These are phyloP conservation scores for Colletotrichum phormii DNA, from an alignment of 2,329 filamentous ascomycete genomes.

Conservation along the genomic window DNA sequence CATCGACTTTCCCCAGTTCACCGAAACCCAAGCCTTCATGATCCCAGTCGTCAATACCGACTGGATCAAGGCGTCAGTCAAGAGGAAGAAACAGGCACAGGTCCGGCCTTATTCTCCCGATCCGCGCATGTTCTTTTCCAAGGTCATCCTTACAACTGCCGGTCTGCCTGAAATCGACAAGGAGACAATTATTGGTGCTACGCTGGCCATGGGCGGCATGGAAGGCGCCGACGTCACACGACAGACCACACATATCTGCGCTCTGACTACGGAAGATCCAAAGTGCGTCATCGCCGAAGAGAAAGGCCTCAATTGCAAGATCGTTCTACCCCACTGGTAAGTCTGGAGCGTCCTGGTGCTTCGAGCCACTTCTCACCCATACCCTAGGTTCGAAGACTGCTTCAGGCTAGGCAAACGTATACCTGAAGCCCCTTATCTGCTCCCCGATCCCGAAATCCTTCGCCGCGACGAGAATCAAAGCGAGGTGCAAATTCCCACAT, in stretches of 20 bases:
- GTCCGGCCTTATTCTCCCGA: slow-evolving; percentile 91
- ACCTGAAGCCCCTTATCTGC: slow-evolving; percentile 84
- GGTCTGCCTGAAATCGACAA: slow-evolving; percentile 88
- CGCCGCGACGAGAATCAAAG: slow-evolving; percentile 67
- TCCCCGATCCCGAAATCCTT: slow-evolving; percentile 90
- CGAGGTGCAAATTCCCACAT: slow-evolving; percentile 66
- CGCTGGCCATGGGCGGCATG: slow-evolving; percentile 88
- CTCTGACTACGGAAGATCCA: slow-evolving; percentile 78
- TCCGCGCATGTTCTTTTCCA: slow-evolving; percentile 88
- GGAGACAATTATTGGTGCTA: slow-evolving; percentile 91
- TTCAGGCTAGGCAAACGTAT: slow-evolving; percentile 93
- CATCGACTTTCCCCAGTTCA: slow-evolving; percentile 92
- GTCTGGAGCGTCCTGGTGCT: background rate
- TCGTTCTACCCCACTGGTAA: slow-evolving; percentile 93
- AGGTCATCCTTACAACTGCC: slow-evolving; percentile 84
- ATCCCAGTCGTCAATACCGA: slow-evolving; percentile 85
- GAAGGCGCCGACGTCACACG: slow-evolving; percentile 79
- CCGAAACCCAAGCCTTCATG: slow-evolving; percentile 78
- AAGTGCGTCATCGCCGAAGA: slow-evolving; percentile 73
- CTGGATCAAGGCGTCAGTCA: slow-evolving; percentile 82
- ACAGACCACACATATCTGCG: slow-evolving; percentile 88
- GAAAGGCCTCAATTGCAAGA: slow-evolving; percentile 78
- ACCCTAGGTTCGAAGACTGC: slow-evolving; percentile 90
- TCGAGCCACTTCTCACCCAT: slow-evolving; percentile 37
- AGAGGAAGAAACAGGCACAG: slow-evolving; percentile 77